Evolutionary conservation across 2,329 filamentous ascomycete genomes (phyloP).

Genomic region (Aspergillus felis): DNA sequence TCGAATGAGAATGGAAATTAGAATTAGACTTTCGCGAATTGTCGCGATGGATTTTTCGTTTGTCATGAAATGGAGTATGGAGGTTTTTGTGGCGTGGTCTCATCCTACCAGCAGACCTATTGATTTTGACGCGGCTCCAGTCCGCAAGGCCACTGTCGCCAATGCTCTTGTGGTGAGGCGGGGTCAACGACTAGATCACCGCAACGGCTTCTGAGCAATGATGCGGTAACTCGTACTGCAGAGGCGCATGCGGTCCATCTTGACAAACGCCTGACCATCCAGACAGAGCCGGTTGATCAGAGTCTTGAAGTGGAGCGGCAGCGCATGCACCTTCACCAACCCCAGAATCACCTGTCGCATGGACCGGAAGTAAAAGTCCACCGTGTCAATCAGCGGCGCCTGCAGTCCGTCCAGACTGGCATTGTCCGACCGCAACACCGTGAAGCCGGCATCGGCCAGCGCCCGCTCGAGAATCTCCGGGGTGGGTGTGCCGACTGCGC

Average conservation of each 20-base stretch:
- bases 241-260: conserved; percentile 54
- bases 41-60: background rate
- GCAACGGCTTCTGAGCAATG: conserved; percentile 46
- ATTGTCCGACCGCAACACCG: conserved; percentile 48
- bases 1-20: background rate
- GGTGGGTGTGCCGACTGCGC: conserved; percentile 53
- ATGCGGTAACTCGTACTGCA: conserved; percentile 52
- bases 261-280: conserved; percentile 53
- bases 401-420: conserved; percentile 51
- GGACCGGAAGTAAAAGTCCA: conserved; percentile 53
- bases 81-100: background rate
- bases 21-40: background rate
- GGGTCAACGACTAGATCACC: background rate
- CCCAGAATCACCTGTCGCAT: conserved; percentile 48
- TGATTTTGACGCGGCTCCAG: background rate
- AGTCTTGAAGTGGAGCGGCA: conserved; percentile 52
- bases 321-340: conserved; percentile 44
- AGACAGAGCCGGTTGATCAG: conserved; percentile 52
- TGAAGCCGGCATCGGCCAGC: conserved; percentile 47
- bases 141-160: background rate
- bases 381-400: conserved; percentile 52
- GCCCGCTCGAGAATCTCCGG: conserved; percentile 46
- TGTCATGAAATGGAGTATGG: background rate
- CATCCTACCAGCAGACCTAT: conserved; percentile 2
- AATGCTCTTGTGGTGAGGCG: no score